phyloP scores from a whole-genome alignment of 2,329 filamentous ascomycete species.

The Alternaria novae-zelandiae region DNA sequence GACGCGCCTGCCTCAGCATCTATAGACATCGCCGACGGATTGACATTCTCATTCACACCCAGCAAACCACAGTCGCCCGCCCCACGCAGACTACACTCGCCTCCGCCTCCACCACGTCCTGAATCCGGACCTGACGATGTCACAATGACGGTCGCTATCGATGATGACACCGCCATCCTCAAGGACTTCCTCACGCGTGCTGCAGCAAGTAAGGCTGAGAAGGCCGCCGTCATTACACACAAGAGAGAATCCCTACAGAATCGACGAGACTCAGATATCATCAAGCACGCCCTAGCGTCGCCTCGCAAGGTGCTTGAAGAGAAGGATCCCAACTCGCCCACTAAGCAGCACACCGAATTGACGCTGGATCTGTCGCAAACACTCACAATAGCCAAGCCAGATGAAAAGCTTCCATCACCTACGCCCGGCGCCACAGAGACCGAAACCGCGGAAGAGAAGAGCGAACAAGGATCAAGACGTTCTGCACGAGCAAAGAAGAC shows the following conservation, averaged over 20 bases:
- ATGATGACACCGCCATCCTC: constrained; percentile 57
- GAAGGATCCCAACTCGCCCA: constrained; percentile 57
- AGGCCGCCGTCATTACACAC: constrained; percentile 38
- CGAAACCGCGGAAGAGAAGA: constrained; percentile 22
- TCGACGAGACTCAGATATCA: constrained; percentile 55
- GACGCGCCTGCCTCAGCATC: background rate
- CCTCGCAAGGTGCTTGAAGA: constrained; percentile 54
- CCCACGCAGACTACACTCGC: constrained; percentile 35
- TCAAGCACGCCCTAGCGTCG: constrained; percentile 55
- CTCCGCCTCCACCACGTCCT: constrained; percentile 34
- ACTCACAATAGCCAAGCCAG: constrained; percentile 29
- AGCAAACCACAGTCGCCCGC: constrained; percentile 20
- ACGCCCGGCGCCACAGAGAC: constrained; percentile 12
- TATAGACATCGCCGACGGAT: constrained; percentile 39
- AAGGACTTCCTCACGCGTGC: constrained; percentile 58
- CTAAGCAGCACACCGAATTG: constrained; percentile 43
- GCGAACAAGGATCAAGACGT: constrained; percentile 33
- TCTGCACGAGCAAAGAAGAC: constrained; percentile 45
- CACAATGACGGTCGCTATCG: constrained; percentile 45
- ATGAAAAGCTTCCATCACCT: constrained; percentile 25
- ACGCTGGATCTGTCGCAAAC: constrained; percentile 42
- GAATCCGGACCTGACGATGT: constrained; percentile 35
- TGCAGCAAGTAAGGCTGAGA: constrained; percentile 54
- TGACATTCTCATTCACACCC: constrained; percentile 32
- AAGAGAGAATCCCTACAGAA: constrained; percentile 54